Evolutionary conservation across 192 early-diverging fungal species (phyloP).

Genomic region (Coemansia sp.): DNA sequence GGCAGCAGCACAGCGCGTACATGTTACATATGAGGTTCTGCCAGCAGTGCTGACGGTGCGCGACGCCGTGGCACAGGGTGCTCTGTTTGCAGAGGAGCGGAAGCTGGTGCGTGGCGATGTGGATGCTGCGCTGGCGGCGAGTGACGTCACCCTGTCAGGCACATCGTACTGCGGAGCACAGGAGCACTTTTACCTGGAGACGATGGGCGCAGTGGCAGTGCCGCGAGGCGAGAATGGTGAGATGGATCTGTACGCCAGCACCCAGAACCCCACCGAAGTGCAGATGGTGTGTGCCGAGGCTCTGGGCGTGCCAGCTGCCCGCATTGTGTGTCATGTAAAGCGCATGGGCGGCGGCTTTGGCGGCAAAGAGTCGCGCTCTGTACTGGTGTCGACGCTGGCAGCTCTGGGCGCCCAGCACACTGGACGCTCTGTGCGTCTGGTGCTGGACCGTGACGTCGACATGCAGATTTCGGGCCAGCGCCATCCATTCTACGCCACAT

Average conservation of each 20-base stretch:
- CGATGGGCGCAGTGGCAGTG: conserved; percentile 66
- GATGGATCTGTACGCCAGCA: conserved; percentile 75
- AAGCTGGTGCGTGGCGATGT: conserved; percentile 66
- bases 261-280: conserved; percentile 76
- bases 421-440: conserved; percentile 66
- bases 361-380: conserved; percentile 72
- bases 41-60: conserved; percentile 75
- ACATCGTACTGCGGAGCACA: conserved; percentile 59
- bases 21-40: conserved; percentile 70
- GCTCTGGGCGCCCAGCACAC: conserved; percentile 71
- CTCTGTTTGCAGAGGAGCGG: conserved; percentile 61
- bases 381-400: conserved; percentile 62
- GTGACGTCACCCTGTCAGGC: conserved; percentile 61
- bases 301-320: conserved; percentile 71
- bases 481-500: conserved; percentile 78
- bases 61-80: conserved; percentile 69
- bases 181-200: conserved; percentile 92
- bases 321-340: conserved; percentile 75
- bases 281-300: conserved; percentile 69
- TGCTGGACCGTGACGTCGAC: conserved; percentile 84
- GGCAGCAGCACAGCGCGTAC: conserved; percentile 67
- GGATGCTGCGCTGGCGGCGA: conserved; percentile 53
- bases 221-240: conserved; percentile 76
- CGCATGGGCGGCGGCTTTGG: conserved; percentile 89
- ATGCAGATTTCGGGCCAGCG: conserved; percentile 73